Base-by-base conservation (phyloP, 768 basidiomycete genomes). In the Lentinula sp. region DNA sequence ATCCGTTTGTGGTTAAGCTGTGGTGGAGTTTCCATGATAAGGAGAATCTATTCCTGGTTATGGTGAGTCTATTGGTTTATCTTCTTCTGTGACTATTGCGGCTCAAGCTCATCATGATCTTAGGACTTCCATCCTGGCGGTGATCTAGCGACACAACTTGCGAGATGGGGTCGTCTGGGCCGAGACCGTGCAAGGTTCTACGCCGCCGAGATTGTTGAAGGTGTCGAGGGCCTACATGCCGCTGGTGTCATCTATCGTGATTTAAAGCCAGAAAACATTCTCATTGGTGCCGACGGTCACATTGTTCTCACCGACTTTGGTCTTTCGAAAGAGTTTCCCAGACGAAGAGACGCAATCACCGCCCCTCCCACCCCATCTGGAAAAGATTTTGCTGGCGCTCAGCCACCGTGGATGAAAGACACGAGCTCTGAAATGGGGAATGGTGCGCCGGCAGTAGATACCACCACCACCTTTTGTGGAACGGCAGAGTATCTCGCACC, bases 11-110 rank as follows among this genome's bases (percentile, higher is more conserved):
- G 57, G 93, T 98, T 63, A 93, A 89, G 72, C 83, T 99, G 16
- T 92, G 93, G 86, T 95, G 92, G 89, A 91, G 91, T 74, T 99
- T 98, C 77, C 95, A 98, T 74, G 95, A 98, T 75, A 91, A 91
- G 75, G 94, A 98, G 72, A 96, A 97, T 70, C 75, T 98, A 64
- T 98, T 95, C 76, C 84, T 99, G 69, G 93, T 98, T 48, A 95
- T 99, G 90, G 91, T 89, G 63, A 66, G 75, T 77, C 46, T 45
- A 34, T 48, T 53, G 40, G n/a, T 61, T 28, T 28, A 28, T 28
- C 28, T 28, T 28, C 28, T 28, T 4, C 59, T 64, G 39, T 68
- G 65, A 61, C 61, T 4, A 3, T 63, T 66, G 59, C 15, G 62
- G n/a, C 34, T 39, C 49, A 40, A 40, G 49, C 53, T 57, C 23